Evolutionary conservation across 768 basidiomycete genomes (phyloP).

Genomic region (Tulasnella sp.): DNA sequence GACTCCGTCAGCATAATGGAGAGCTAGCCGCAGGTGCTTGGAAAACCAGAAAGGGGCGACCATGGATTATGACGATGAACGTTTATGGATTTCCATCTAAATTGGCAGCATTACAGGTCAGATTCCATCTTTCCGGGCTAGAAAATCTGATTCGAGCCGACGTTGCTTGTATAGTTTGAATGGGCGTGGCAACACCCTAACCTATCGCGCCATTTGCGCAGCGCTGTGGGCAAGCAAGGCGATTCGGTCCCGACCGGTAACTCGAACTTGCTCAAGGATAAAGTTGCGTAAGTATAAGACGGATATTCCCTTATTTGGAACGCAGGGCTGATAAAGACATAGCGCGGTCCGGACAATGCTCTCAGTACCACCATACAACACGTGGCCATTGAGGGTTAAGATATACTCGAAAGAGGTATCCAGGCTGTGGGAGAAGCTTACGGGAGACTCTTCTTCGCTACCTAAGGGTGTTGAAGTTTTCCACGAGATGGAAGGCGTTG

Average conservation of each 20-base stretch:
- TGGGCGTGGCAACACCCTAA: conserved; percentile 5
- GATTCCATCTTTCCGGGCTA: conserved; percentile 52
- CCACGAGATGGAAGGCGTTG: conserved; percentile 64
- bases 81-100: conserved; percentile 79
- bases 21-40: conserved; percentile 66
- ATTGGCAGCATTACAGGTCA: conserved; percentile 67
- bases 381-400: conserved; percentile 71
- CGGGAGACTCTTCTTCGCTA: neutral
- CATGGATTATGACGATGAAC: conserved; percentile 84
- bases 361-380: conserved; percentile 59
- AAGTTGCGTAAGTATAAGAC: conserved; percentile 35
- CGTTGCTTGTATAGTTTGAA: conserved; percentile 37
- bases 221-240: conserved; percentile 18
- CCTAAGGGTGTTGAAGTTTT: conserved; percentile 47
- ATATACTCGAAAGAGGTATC: conserved; percentile 65
- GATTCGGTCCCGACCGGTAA: conserved; percentile 22
- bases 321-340: neutral
- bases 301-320: neutral
- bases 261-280: conserved; percentile 31
- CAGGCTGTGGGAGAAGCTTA: conserved; percentile 49
- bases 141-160: neutral
- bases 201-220: conserved; percentile 25
- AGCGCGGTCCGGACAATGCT: conserved; percentile 66
- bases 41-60: conserved; percentile 58
- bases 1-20: conserved; percentile 71